Conservation (phyloP, 805 yeast species). For the Pichia cabralensis region DNA sequence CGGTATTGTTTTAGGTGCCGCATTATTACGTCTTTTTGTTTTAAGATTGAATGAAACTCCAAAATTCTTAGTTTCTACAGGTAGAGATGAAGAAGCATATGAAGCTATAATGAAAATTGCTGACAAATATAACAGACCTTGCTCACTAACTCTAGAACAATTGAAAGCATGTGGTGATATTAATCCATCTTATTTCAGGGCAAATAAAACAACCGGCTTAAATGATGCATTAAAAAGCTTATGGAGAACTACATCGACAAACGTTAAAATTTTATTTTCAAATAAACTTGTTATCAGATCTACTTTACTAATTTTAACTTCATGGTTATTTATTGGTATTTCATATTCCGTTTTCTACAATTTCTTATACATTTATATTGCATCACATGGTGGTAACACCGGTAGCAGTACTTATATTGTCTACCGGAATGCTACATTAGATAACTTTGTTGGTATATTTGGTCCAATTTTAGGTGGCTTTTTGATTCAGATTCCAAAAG, state of each 20-base stretch:
- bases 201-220: conserved; percentile 11
- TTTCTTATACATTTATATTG: conserved; percentile 43
- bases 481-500: conserved; percentile 22
- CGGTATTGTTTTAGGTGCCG: conserved; percentile 39
- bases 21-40: conserved; percentile 37
- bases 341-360: conserved; percentile 50
- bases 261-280: conserved; percentile 38
- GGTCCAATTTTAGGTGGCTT: conserved; percentile 47
- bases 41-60: conserved; percentile 45
- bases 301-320: conserved; percentile 34
- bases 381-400: conserved; percentile 39
- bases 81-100: conserved; percentile 41
- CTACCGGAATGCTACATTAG: conserved; percentile 40
- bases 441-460: conserved; percentile 35
- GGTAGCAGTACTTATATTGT: conserved; percentile 30
- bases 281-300: conserved; percentile 33
- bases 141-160: conserved; percentile 36
- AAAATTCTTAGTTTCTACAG: conserved; percentile 41
- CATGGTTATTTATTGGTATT: conserved; percentile 51
- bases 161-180: conserved; percentile 35
- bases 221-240: conserved; percentile 20
- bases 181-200: conserved; percentile 16
- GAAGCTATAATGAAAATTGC: conserved; percentile 36
- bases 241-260: conserved; percentile 24
- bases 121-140: conserved; percentile 31